These are phyloP conservation scores for Seiridium cupressi DNA, from an alignment of 2,329 filamentous ascomycete species.

Conservation along the genomic window DNA sequence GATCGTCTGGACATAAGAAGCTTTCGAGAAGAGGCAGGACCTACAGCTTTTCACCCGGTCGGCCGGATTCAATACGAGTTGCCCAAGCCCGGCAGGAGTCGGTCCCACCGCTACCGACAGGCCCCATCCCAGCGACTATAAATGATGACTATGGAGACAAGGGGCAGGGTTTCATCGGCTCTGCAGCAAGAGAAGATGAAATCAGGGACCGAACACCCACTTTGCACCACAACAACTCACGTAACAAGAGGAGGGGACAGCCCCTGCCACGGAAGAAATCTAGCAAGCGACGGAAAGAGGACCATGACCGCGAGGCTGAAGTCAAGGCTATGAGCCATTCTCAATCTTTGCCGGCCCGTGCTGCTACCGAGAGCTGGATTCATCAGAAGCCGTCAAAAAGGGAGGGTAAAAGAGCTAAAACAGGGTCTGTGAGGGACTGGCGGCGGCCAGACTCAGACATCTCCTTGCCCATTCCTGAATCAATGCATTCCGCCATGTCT, in stretches of 20 bases:
- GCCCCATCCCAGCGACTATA: slow-evolving; percentile 13
- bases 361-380: slow-evolving; percentile 57
- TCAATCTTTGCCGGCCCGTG: slow-evolving; percentile 55
- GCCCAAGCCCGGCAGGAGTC: slow-evolving; percentile 26
- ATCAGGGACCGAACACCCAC: slow-evolving; percentile 45
- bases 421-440: slow-evolving; percentile 52
- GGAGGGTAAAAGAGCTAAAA: slow-evolving; percentile 62
- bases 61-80: slow-evolving; percentile 51
- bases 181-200: slow-evolving; percentile 17
- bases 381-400: slow-evolving; percentile 58
- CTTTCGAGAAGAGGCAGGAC: slow-evolving; percentile 34
- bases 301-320: slow-evolving; percentile 79
- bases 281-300: slow-evolving; percentile 73
- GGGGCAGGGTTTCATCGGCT: slow-evolving; percentile 8
- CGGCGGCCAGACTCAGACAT: slow-evolving; percentile 68
- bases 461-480: slow-evolving; percentile 72
- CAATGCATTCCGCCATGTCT: slow-evolving; percentile 74
- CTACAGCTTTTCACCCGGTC: slow-evolving; percentile 59
- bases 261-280: slow-evolving; percentile 67
- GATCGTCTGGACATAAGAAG: slow-evolving; percentile 26
- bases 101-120: slow-evolving; percentile 20
- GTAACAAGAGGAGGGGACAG: slow-evolving; percentile 58
- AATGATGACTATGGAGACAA: slow-evolving; percentile 10
- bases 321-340: slow-evolving; percentile 79
- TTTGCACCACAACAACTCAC: slow-evolving; percentile 49